These are phyloP conservation scores for Dunaliella primolecta DNA, from an alignment of 139 green algal species.

Conservation along the genomic window DNA sequence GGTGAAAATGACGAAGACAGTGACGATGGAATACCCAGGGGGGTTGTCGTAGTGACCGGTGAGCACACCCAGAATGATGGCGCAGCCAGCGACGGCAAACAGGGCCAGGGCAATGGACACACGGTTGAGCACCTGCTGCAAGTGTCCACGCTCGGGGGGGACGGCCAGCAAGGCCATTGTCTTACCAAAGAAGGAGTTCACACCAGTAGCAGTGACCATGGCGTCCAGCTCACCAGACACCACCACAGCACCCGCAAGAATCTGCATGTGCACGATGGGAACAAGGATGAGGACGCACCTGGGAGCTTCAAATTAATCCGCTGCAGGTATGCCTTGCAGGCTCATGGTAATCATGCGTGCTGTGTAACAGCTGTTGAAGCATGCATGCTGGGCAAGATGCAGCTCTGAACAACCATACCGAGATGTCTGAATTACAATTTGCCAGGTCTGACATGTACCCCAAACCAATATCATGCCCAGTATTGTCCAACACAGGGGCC, in stretches of 20 bases:
- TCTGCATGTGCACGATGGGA: too few relatives aligned
- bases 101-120: constrained; percentile 6
- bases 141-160: constrained; percentile 76
- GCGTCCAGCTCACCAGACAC: constrained; percentile 79
- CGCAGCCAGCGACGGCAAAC: neutral
- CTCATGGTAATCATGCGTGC: too few relatives aligned
- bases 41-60: constrained; percentile 69
- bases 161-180: constrained; percentile 68
- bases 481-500: too few relatives aligned
- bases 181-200: constrained; percentile 86
- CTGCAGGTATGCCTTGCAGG: too few relatives aligned
- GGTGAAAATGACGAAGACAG: constrained; percentile 3
- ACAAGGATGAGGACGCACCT: too few relatives aligned
- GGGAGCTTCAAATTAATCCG: too few relatives aligned
- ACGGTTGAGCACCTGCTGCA: constrained; percentile 49
- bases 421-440: too few relatives aligned
- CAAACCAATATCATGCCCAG: too few relatives aligned
- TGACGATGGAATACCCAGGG: constrained; percentile 1
- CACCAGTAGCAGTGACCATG: constrained; percentile 70
- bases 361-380: too few relatives aligned
- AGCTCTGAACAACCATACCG: too few relatives aligned
- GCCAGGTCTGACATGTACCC: too few relatives aligned
- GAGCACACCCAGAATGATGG: constrained; percentile 70
- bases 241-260: constrained; percentile 69
- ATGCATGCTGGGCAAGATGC: too few relatives aligned